These are phyloP conservation scores for Trichomonascus vanleenenianus DNA, from an alignment of 805 yeast species.

Conservation along the genomic window DNA sequence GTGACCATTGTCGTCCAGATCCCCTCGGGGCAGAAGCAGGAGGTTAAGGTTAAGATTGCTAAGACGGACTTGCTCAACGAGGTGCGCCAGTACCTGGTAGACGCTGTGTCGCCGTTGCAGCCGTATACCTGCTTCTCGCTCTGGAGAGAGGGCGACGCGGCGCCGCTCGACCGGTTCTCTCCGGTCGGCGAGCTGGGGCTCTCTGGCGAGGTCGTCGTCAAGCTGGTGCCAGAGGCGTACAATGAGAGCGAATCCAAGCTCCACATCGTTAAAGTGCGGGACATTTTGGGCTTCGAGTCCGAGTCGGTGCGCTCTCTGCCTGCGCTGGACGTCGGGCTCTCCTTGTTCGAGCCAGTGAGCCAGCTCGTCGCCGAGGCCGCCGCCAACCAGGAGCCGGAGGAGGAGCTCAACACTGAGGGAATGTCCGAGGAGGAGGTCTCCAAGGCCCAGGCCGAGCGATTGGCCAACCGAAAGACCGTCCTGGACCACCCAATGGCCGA, in stretches of 20 bases:
- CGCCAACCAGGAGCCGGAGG: constrained; percentile 12
- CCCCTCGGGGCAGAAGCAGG: not conserved
- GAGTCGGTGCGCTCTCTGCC: constrained; percentile 31
- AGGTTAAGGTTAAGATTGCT: constrained; percentile 8
- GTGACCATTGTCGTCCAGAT: constrained; percentile 2
- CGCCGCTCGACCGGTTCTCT: constrained; percentile 27
- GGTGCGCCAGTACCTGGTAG: constrained; percentile 48
- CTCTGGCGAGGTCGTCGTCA: constrained; percentile 34
- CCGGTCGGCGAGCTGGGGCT: constrained; percentile 26
- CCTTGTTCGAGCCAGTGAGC: constrained; percentile 33
- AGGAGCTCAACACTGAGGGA: constrained; percentile 12
- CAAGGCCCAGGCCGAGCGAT: not conserved
- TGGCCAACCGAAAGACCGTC: constrained; percentile 7
- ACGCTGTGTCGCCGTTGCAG: constrained; percentile 50
- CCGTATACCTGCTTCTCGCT: constrained; percentile 53
- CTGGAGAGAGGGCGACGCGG: constrained; percentile 28
- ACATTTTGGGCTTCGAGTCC: constrained; percentile 42
- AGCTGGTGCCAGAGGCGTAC: constrained; percentile 49
- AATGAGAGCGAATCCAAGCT: constrained; percentile 50
- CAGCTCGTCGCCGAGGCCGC: constrained; percentile 11
- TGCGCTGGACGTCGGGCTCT: constrained; percentile 39
- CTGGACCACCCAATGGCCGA: constrained; percentile 14
- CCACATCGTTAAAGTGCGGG: constrained; percentile 60
- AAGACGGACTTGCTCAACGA: constrained; percentile 44
- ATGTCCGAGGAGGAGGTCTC: constrained; percentile 12